phyloP scores from a whole-genome alignment of 768 basidiomycete genomes.

The Trametes coccinea region DNA sequence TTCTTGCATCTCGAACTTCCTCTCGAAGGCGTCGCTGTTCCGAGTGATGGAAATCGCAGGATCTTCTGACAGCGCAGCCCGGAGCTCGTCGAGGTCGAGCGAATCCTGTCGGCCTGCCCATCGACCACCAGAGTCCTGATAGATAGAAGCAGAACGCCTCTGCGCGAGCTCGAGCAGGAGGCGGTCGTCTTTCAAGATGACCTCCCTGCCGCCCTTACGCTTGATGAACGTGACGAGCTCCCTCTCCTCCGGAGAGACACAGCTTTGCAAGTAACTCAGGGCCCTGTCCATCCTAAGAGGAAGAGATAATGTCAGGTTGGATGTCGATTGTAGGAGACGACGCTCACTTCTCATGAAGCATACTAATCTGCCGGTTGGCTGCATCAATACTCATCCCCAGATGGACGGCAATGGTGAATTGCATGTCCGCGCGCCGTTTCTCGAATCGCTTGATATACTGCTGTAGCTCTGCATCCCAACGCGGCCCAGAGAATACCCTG shows the following conservation, averaged over 20 bases:
- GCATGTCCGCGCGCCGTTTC: conserved; percentile 30
- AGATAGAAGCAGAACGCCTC: neutral
- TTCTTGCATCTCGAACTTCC: conserved; percentile 48
- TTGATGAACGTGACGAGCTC: conserved; percentile 5
- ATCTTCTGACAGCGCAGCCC: conserved; percentile 14
- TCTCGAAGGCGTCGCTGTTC: conserved; percentile 46
- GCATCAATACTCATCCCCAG: conserved; percentile 29
- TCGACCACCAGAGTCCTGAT: neutral
- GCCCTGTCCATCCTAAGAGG: neutral
- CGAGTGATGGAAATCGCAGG: conserved; percentile 34
- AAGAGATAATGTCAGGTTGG: neutral
- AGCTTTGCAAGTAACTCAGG: neutral
- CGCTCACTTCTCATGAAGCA: conserved; percentile 12
- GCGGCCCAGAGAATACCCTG: conserved; percentile 29
- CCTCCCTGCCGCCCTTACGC: neutral
- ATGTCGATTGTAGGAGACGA: neutral
- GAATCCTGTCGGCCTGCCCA: neutral
- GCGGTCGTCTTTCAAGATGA: neutral
- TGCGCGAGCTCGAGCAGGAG: neutral
- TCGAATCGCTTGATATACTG: conserved; percentile 30
- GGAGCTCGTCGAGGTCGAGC: conserved; percentile 8
- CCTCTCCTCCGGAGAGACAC: conserved; percentile 5
- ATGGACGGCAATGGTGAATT: conserved; percentile 34
- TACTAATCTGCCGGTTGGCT: conserved; percentile 21
- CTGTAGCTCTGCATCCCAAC: conserved; percentile 32